phyloP scores from a whole-genome alignment of 1,284 basidiomycete genomes.

The Ganoderma boninense region DNA sequence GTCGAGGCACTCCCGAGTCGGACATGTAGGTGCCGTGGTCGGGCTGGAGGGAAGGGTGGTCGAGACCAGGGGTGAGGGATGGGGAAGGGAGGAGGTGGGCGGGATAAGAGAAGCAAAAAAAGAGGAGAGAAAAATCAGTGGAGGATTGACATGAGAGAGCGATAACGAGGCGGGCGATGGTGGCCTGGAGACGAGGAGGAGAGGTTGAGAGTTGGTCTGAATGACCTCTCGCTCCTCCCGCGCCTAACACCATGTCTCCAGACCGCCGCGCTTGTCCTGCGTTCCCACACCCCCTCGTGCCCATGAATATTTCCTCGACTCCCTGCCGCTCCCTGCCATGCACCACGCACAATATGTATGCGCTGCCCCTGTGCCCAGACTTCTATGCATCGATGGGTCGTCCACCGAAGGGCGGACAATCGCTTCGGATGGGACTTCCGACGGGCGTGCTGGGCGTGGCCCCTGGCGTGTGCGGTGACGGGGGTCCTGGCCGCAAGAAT shows the following conservation, averaged over 20 bases:
- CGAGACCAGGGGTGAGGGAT: slow-evolving; percentile 27
- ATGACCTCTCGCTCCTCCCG: slow-evolving; percentile 30
- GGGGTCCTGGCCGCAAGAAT: slow-evolving; percentile 23
- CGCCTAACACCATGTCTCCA: slow-evolving; percentile 14
- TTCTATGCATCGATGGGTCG: slow-evolving; percentile 18
- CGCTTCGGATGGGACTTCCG: slow-evolving; percentile 22
- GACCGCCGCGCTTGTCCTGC: slow-evolving; percentile 16
- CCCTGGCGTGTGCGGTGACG: slow-evolving; percentile 6
- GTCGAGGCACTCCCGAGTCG: slow-evolving; percentile 64
- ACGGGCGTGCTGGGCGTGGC: neutral
- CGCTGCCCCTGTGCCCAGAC: neutral
- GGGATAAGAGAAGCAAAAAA: slow-evolving; percentile 30
- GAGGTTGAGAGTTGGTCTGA: slow-evolving; percentile 34
- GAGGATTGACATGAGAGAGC: slow-evolving; percentile 40
- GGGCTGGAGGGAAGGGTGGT: slow-evolving; percentile 27
- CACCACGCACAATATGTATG: neutral
- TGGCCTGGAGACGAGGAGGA: slow-evolving; percentile 36
- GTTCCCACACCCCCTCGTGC: slow-evolving; percentile 30
- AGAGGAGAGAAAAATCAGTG: slow-evolving; percentile 31
- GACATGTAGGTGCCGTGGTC: slow-evolving; percentile 58
- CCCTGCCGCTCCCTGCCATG: neutral
- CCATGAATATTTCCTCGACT: slow-evolving; percentile 5
- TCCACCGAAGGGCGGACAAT: slow-evolving; percentile 7
- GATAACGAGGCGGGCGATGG: slow-evolving; percentile 39
- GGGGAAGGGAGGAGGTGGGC: slow-evolving; percentile 30